A percentile compares a stretch with the other conserved stretches of the same genome.
Conservation (phyloP, 2,329 filamentous ascomycete species). For the Aspergillus sp. region DNA sequence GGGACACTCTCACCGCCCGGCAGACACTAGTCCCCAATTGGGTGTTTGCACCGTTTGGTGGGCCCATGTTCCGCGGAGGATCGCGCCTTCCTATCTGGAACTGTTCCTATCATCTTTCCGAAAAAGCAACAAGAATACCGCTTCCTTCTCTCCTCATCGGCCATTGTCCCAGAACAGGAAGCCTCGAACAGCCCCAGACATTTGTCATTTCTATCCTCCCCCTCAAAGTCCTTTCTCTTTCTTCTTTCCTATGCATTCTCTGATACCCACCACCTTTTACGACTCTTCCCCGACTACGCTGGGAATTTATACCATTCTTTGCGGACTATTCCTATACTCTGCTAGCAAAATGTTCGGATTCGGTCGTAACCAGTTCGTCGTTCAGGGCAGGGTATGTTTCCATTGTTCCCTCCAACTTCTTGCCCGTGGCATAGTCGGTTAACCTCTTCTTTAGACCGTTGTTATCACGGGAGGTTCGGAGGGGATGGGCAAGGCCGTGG, state of each 20-base stretch:
- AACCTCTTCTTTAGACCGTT: slow-evolving; percentile 63
- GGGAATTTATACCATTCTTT: slow-evolving; percentile 35
- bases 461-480: slow-evolving; percentile 90
- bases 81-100: not conserved
- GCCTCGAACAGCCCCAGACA: slow-evolving; percentile 6
- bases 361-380: slow-evolving; percentile 72
- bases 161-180: slow-evolving; percentile 9
- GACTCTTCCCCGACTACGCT: slow-evolving; percentile 28
- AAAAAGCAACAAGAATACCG: too few species aligned
- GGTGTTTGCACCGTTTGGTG: slow-evolving; percentile 24
- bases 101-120: too few species aligned
- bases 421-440: not conserved
- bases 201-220: slow-evolving; percentile 9
- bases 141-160: not conserved
- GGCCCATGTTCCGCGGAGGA: slow-evolving; percentile 9
- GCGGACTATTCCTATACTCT: slow-evolving; percentile 36
- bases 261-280: slow-evolving; percentile 22
- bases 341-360: slow-evolving; percentile 44
- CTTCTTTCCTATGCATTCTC: slow-evolving; percentile 25
- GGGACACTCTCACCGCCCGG: slow-evolving; percentile 33
- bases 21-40: slow-evolving; percentile 17
- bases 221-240: slow-evolving; percentile 10
- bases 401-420: not conserved
- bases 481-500: slow-evolving; percentile 81
- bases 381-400: slow-evolving; percentile 73